Evolutionary conservation across 140 eudicot genomes (phyloP).

Genomic region (Stevia rebaudiana): DNA sequence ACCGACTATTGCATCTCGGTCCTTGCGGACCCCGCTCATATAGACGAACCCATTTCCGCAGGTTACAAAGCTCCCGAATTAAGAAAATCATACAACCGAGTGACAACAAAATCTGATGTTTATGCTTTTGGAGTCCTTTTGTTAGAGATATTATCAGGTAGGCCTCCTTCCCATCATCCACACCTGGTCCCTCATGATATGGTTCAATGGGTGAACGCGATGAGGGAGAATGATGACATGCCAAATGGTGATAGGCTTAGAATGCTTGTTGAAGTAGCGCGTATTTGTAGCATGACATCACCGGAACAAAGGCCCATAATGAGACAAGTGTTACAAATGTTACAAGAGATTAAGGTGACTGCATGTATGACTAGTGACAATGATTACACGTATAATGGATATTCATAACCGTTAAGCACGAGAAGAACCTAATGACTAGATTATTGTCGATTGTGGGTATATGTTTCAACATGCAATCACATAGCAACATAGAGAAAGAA

Average conservation of each 20-base stretch:
- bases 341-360: conserved; percentile 62
- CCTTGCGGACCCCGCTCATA: conserved; percentile 43
- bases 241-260: conserved; percentile 56
- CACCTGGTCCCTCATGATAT: conserved; percentile 61
- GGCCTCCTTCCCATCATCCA: conserved; percentile 78
- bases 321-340: conserved; percentile 78
- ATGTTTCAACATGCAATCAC: conserved; percentile 8
- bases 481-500: background rate
- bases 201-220: conserved; percentile 69
- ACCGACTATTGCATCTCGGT: conserved; percentile 60
- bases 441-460: conserved; percentile 14
- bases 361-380: conserved; percentile 33
- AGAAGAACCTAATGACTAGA: conserved; percentile 6
- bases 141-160: conserved; percentile 72
- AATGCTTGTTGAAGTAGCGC: conserved; percentile 75
- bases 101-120: conserved; percentile 66
- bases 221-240: conserved; percentile 58
- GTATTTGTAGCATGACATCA: conserved; percentile 65
- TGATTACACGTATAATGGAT: conserved; percentile 35
- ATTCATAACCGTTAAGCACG: conserved; percentile 22
- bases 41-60: conserved; percentile 39
- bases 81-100: conserved; percentile 41
- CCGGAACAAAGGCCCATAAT: conserved; percentile 85
- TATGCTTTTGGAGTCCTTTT: conserved; percentile 75
- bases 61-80: conserved; percentile 71